Conservation (phyloP, 108 stramenopile genomes). For the Conticribra weissflogii region DNA sequence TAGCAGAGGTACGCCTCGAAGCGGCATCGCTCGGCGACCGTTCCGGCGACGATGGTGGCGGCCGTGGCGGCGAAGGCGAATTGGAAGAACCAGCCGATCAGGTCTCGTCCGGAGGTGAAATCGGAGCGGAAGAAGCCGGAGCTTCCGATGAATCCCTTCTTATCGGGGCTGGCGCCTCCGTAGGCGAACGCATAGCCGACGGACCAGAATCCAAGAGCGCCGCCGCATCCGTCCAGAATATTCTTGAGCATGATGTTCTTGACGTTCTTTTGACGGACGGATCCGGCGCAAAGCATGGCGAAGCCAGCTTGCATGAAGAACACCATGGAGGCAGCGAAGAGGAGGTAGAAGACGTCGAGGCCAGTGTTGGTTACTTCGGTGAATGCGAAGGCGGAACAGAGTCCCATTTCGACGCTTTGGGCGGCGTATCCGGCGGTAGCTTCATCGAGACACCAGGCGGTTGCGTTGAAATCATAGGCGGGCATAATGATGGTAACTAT, state of each 20-base stretch:
- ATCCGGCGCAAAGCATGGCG: constrained; percentile 80
- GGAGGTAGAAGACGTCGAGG: constrained; percentile 41
- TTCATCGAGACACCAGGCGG: background rate
- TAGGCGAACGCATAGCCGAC: constrained; percentile 65
- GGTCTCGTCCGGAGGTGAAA: constrained; percentile 14
- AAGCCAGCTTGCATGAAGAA: constrained; percentile 84
- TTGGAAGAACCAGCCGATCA: constrained; percentile 80
- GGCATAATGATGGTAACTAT: background rate
- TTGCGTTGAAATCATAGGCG: constrained; percentile 5
- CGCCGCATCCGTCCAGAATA: constrained; percentile 58
- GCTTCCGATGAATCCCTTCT: constrained; percentile 42
- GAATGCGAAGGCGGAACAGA: constrained; percentile 11
- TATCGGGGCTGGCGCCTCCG: constrained; percentile 29
- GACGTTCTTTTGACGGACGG: constrained; percentile 61
- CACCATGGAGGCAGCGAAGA: constrained; percentile 49
- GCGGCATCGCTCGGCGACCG: constrained; percentile 77
- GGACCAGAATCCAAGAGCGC: constrained; percentile 61
- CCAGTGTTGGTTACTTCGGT: constrained; percentile 14
- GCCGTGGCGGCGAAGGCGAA: constrained; percentile 81
- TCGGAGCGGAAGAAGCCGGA: constrained; percentile 35
- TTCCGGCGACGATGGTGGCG: constrained; percentile 67
- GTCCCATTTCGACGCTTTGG: background rate
- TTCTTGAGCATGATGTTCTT: constrained; percentile 75
- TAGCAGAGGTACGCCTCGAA: constrained; percentile 84
- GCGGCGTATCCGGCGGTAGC: background rate